Evolutionary conservation across 2,329 filamentous ascomycete species (phyloP).

Genomic region (Fusarium sp.): DNA sequence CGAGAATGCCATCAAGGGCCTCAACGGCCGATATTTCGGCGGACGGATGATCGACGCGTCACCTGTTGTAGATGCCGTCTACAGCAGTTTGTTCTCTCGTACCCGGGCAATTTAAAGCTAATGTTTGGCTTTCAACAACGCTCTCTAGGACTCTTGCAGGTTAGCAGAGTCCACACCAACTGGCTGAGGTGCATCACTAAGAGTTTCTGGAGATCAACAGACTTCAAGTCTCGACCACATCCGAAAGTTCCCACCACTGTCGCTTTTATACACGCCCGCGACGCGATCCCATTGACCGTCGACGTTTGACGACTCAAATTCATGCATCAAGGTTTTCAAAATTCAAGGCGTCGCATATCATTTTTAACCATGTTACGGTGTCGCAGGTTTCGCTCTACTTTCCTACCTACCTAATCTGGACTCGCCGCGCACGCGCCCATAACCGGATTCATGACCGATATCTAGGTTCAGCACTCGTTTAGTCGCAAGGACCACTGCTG

Average conservation of each 20-base stretch:
- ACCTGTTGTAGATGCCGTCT: conserved; percentile 97
- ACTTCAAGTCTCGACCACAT: conserved; percentile 47
- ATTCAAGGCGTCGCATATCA: conserved; percentile 29
- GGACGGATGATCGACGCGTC: conserved; percentile 92
- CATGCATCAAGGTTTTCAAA: conserved; percentile 41
- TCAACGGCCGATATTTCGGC: conserved; percentile 97
- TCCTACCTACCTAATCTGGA: conserved; percentile 33
- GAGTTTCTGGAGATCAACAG: conserved; percentile 47
- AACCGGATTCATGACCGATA: conserved; percentile 37
- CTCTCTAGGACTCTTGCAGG: conserved; percentile 64
- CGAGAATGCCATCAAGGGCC: conserved; percentile 96
- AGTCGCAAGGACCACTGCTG: conserved; percentile 48
- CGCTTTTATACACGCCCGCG: conserved; percentile 13
- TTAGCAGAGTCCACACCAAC: conserved; percentile 51
- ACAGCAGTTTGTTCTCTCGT: conserved; percentile 94
- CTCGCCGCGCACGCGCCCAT: conserved; percentile 23
- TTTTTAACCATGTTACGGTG: conserved; percentile 48
- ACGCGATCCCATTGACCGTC: conserved; percentile 21
- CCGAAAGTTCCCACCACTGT: conserved; percentile 19
- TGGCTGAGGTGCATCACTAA: conserved; percentile 47
- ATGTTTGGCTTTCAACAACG: conserved; percentile 61
- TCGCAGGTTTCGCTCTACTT: conserved; percentile 44
- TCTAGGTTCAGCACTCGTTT: conserved; percentile 49
- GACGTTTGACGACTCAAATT: conserved; percentile 33
- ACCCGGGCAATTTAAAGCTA: conserved; percentile 83